Conservation (phyloP, 2,329 filamentous ascomycete species). For the Beauveria bassiana region DNA sequence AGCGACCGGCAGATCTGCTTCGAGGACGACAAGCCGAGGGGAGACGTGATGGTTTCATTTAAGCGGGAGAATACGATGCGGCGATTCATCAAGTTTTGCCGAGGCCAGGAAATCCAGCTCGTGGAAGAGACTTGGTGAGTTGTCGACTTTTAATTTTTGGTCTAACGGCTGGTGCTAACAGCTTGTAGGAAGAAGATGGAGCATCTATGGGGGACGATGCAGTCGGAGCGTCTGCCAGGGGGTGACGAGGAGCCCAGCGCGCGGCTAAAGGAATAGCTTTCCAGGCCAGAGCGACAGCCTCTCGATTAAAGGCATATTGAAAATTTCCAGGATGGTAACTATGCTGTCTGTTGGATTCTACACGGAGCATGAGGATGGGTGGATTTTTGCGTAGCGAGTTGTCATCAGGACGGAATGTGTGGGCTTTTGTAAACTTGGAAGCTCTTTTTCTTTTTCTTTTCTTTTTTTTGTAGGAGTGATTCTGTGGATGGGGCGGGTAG, state of each 20-base stretch:
- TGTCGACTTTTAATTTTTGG: no score
- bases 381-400: background rate
- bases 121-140: slow-evolving; percentile 35
- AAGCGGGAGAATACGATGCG: slow-evolving; percentile 45
- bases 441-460: background rate
- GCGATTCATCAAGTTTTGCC: slow-evolving; percentile 42
- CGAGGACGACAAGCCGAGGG: slow-evolving; percentile 29
- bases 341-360: no score
- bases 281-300: slow-evolving; percentile 7
- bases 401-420: no score
- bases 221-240: slow-evolving; percentile 25
- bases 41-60: slow-evolving; percentile 43
- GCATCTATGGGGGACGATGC: slow-evolving; percentile 27
- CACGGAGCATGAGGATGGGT: background rate
- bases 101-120: slow-evolving; percentile 34
- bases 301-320: no score
- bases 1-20: slow-evolving; percentile 21
- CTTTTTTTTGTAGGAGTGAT: background rate
- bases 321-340: no score
- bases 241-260: slow-evolving; percentile 21
- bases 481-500: background rate
- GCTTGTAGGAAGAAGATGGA: slow-evolving; percentile 27
- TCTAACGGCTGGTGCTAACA: slow-evolving; percentile 13
- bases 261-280: slow-evolving; percentile 20
- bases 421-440: no score